These are phyloP conservation scores for Beauveria pseudobassiana DNA, from an alignment of 2,329 filamentous ascomycete species.

Conservation along the genomic window DNA sequence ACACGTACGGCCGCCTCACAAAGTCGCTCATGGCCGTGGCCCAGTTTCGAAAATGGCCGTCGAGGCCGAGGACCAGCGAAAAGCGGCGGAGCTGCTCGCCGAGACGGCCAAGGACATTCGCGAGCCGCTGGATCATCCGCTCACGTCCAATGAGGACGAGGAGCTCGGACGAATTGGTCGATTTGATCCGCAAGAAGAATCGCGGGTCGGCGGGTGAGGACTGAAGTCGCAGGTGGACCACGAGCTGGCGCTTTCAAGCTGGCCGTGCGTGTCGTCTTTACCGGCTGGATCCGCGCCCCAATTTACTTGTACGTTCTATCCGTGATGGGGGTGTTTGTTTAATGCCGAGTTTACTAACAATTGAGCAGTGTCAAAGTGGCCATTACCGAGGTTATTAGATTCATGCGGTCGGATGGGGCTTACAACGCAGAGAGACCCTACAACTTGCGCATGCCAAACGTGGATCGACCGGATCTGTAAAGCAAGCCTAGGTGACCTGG, in stretches of 20 bases:
- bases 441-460: slow-evolving; percentile 1
- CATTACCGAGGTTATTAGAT: not conserved
- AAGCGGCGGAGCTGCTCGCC: slow-evolving; percentile 17
- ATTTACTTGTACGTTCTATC: not conserved
- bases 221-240: not conserved
- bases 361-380: not conserved
- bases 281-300: slow-evolving; percentile 5
- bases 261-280: slow-evolving; percentile 3
- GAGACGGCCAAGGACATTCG: slow-evolving; percentile 22
- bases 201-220: not conserved
- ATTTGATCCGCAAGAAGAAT: slow-evolving; percentile 5
- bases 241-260: slow-evolving; percentile 5
- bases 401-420: slow-evolving; percentile 6
- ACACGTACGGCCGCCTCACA: slow-evolving; percentile 83
- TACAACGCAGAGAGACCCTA: not conserved
- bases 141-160: slow-evolving; percentile 19
- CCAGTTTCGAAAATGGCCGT: slow-evolving; percentile 57
- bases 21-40: slow-evolving; percentile 70
- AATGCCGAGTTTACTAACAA: not conserved
- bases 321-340: not conserved
- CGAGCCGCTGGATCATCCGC: slow-evolving; percentile 16
- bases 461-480: slow-evolving; percentile 7
- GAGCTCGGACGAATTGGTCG: slow-evolving; percentile 18
- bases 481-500: not conserved
- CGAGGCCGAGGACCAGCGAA: slow-evolving; percentile 22